Base-by-base conservation (phyloP, 164 flowering plant genomes). In the Vitis amurensis region DNA sequence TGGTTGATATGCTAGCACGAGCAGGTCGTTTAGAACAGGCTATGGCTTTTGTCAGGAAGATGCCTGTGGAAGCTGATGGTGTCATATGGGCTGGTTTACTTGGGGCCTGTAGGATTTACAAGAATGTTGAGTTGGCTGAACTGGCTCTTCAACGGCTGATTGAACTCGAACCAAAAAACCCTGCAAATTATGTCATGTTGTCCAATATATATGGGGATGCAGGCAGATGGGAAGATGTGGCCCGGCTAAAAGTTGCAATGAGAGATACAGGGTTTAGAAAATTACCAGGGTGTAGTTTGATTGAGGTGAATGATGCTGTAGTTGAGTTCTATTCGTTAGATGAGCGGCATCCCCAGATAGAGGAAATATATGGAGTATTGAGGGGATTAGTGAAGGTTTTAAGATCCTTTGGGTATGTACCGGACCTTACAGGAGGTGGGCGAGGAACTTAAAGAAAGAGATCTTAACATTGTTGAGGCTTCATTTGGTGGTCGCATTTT, bases 51-150 rank as follows among this genome's bases (percentile, higher is more conserved):
- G 74, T 86, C 11, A 75, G 29, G 56, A 77, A 63, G 66, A 89
- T 91, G 94, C 94, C 90, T 3, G 73, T 91, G 61, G 76, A 83
- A 81, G 77, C 93, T n/a, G 93, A 91, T 76, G 73, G 76, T 59
- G 89, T 88, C 29, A 85, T 88, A 55, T 91, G 97, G 97, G 81
- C 89, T 11, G 57, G 89, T 27, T 70, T 91, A 55, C 86, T 89
- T 27, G 94, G 91, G 49, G 89, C 90, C 9, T 86, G 89, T 64
- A 74, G 84, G 81, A 63, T 78, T 65, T 72, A 87, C 76, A 85
- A 80, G 66, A 82, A 90, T 64, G 73, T 85, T 23, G 67, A 81
- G 48, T 59, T 88, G 68, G 93, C 90, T 50, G 93, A 90, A 73
- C 51, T 82, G 68, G 85, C 87, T 67, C 78, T 89, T 11, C 65